Evolutionary conservation across 176 grass and related monocot species (phyloP).

Genomic region (Avena atlantica): DNA sequence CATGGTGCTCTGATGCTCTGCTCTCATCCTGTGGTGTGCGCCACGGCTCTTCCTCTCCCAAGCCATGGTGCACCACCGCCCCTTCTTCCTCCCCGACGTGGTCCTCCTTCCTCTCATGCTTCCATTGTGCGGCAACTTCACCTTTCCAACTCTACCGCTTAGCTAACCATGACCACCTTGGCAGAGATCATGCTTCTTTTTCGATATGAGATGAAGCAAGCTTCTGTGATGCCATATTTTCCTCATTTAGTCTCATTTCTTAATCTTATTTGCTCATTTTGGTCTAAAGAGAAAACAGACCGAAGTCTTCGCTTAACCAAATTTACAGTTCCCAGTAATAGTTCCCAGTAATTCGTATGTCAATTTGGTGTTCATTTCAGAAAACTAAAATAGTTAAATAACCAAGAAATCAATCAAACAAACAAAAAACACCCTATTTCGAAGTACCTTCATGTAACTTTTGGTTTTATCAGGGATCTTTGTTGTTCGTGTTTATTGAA

Average conservation of each 20-base stretch:
- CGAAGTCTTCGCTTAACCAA: not conserved
- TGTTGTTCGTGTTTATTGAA: not conserved
- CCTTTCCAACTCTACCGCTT: not conserved
- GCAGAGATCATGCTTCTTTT: not conserved
- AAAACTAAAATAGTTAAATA: not conserved
- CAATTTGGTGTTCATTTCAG: not conserved
- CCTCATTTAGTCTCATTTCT: not conserved
- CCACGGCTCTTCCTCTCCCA: not conserved
- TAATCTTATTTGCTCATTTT: slow-evolving; percentile 13
- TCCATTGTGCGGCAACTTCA: not conserved
- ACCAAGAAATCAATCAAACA: not conserved
- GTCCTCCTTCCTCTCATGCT: slow-evolving; percentile 14
- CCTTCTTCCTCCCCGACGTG: not conserved
- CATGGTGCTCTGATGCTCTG: not conserved
- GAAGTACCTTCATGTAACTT: not conserved
- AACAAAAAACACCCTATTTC: not conserved
- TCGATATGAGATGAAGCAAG: not conserved
- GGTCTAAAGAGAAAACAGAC: not conserved
- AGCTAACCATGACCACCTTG: not conserved
- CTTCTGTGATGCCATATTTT: not conserved
- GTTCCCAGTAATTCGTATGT: no score
- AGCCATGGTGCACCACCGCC: not conserved
- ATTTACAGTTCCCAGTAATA: slow-evolving; percentile 1
- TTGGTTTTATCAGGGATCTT: not conserved
- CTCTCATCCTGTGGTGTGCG: not conserved